A percentile compares a stretch with the other conserved stretches of the same genome.
phyloP scores from a whole-genome alignment of 2,329 filamentous ascomycete genomes.

The Epichloe aotearoae region DNA sequence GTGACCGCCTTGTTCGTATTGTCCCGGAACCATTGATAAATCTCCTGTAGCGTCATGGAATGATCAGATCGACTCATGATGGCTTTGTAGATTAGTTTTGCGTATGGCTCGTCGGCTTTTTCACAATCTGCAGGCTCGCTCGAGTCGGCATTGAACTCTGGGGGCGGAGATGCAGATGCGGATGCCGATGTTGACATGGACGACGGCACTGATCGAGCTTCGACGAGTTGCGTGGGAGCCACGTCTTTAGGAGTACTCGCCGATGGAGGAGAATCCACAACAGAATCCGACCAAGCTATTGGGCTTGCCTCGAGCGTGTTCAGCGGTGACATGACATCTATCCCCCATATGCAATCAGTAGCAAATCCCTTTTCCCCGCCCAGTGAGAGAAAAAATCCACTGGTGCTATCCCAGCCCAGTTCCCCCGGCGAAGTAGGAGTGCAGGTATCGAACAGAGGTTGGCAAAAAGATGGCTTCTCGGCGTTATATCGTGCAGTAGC shows the following conservation, averaged over 20 bases:
- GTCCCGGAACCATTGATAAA: conserved; percentile 80
- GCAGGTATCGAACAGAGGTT: neutral
- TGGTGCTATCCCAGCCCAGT: neutral
- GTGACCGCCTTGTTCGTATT: conserved; percentile 73
- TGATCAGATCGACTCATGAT: conserved; percentile 53
- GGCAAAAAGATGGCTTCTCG: neutral
- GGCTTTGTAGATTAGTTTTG: conserved; percentile 65
- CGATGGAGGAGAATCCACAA: conserved; percentile 4
- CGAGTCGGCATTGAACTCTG: conserved; percentile 14
- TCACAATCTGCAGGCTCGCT: conserved; percentile 3
- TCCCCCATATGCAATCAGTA: neutral
- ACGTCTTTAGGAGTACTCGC: conserved; percentile 4
- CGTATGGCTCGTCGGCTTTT: conserved; percentile 54
- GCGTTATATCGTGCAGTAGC: neutral
- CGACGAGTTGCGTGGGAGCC: neutral
- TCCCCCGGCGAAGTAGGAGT: neutral
- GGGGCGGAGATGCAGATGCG: conserved; percentile 10
- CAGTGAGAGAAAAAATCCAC: neutral
- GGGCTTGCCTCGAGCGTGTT: conserved; percentile 7
- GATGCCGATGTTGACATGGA: neutral
- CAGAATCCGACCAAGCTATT: conserved; percentile 4
- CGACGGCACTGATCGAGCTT: neutral
- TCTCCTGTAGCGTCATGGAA: conserved; percentile 68
- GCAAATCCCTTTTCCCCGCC: neutral
- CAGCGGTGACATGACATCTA: conserved; percentile 1